These are phyloP conservation scores for Colletotrichum gloeosporioides DNA, from an alignment of 2,329 filamentous ascomycete species.

Conservation along the genomic window DNA sequence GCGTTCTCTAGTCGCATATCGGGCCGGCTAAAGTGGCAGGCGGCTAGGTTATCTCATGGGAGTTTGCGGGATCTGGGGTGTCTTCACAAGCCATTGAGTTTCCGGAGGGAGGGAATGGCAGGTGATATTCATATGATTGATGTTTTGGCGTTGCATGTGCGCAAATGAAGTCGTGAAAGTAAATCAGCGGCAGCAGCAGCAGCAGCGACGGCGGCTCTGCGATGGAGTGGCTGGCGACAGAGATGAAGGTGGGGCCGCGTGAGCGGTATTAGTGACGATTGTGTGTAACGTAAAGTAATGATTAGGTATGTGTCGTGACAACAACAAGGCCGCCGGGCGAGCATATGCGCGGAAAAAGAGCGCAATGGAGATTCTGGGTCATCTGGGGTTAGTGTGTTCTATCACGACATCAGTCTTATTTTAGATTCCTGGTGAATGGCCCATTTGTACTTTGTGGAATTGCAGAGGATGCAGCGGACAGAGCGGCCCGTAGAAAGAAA, in stretches of 20 bases:
- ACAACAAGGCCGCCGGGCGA: background rate
- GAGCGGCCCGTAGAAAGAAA: background rate
- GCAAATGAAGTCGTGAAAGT: background rate
- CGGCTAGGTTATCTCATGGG: background rate
- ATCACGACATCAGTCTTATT: slow-evolving; percentile 6
- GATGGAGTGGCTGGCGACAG: background rate
- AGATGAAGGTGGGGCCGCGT: background rate
- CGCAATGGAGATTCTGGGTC: slow-evolving; percentile 10
- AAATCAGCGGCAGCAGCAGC: background rate
- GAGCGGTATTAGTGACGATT: background rate
- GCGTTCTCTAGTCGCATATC: background rate
- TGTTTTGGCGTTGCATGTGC: background rate
- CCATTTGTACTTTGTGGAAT: background rate
- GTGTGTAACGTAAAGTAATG: slow-evolving; percentile 7
- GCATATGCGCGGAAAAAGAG: background rate
- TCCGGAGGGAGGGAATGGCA: background rate
- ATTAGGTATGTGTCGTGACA: background rate
- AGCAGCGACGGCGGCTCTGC: background rate
- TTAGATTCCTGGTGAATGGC: background rate
- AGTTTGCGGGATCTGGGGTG: background rate
- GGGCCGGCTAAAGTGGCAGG: background rate
- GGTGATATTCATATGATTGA: background rate
- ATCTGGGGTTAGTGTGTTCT: background rate
- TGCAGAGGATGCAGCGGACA: background rate
- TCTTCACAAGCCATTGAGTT: background rate